Evolutionary conservation across 495 filamentous ascomycete genomes (phyloP).

Genomic region (Beverwykella pulmonaria): DNA sequence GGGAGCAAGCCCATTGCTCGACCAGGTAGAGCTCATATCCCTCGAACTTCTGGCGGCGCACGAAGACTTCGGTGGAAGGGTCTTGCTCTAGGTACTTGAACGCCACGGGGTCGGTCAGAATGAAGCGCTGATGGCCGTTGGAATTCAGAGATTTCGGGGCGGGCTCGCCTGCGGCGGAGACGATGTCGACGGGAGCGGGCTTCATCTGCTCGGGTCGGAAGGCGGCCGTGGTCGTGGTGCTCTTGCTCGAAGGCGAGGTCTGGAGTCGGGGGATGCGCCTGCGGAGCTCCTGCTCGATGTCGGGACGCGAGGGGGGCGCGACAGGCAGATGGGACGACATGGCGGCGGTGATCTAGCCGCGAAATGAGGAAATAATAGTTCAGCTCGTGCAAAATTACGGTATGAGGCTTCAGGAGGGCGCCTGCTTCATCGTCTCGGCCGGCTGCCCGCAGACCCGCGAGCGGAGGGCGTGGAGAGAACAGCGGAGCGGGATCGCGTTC

Average conservation of each 20-base stretch:
- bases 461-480: not conserved
- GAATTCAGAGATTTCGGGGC: slow-evolving; percentile 12
- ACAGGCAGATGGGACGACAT: slow-evolving; percentile 23
- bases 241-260: slow-evolving; percentile 17
- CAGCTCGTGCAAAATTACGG: not conserved
- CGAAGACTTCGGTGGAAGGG: slow-evolving; percentile 70
- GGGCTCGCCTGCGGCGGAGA: slow-evolving; percentile 5
- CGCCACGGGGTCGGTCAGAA: slow-evolving; percentile 50
- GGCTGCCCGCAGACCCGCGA: slow-evolving; percentile 13
- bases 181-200: not conserved
- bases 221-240: not conserved
- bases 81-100: slow-evolving; percentile 83
- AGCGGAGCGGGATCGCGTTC: not conserved
- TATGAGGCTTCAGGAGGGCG: slow-evolving; percentile 4
- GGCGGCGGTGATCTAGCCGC: not conserved
- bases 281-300: slow-evolving; percentile 27
- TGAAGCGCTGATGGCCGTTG: slow-evolving; percentile 44
- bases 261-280: slow-evolving; percentile 24
- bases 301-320: not conserved
- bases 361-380: not conserved
- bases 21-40: slow-evolving; percentile 95
- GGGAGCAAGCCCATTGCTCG: slow-evolving; percentile 97
- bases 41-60: slow-evolving; percentile 65
- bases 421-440: slow-evolving; percentile 23
- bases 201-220: slow-evolving; percentile 8